These are phyloP conservation scores for Sungouiozyma intestinalis DNA, from an alignment of 805 yeast genomes.

Conservation along the genomic window DNA sequence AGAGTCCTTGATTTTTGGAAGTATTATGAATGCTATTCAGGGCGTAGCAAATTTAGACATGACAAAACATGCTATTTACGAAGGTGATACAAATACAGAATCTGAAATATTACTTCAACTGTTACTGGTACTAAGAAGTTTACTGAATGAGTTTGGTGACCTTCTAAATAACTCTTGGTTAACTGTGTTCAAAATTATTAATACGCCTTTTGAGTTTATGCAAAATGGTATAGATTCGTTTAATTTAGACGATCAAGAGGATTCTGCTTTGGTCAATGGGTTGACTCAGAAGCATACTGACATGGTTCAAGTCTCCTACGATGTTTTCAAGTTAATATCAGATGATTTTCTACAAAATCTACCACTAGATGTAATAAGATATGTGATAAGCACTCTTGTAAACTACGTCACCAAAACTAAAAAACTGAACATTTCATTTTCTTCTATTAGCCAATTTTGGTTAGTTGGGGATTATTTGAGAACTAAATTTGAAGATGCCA, in stretches of 20 bases:
- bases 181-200: slow-evolving; percentile 48
- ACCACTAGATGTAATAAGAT: slow-evolving; percentile 53
- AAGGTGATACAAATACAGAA: slow-evolving; percentile 39
- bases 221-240: slow-evolving; percentile 14
- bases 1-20: slow-evolving; percentile 39
- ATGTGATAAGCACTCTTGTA: slow-evolving; percentile 60
- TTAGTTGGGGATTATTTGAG: slow-evolving; percentile 68
- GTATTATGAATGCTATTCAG: slow-evolving; percentile 38
- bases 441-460: slow-evolving; percentile 90
- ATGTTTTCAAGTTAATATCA: slow-evolving; percentile 68
- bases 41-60: slow-evolving; percentile 30
- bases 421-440: slow-evolving; percentile 81
- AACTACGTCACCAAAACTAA: slow-evolving; percentile 59
- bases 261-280: slow-evolving; percentile 23
- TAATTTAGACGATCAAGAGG: slow-evolving; percentile 20
- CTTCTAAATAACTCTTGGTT: slow-evolving; percentile 61
- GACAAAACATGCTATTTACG: slow-evolving; percentile 27
- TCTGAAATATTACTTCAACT: slow-evolving; percentile 55
- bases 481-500: slow-evolving; percentile 6
- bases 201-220: slow-evolving; percentile 45
- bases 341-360: slow-evolving; percentile 73
- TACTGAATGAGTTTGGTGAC: slow-evolving; percentile 73
- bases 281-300: slow-evolving; percentile 39
- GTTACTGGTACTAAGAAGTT: slow-evolving; percentile 52
- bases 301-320: slow-evolving; percentile 58